These are phyloP conservation scores for Firmiana major DNA, from an alignment of 345 rosid genomes.

Conservation along the genomic window DNA sequence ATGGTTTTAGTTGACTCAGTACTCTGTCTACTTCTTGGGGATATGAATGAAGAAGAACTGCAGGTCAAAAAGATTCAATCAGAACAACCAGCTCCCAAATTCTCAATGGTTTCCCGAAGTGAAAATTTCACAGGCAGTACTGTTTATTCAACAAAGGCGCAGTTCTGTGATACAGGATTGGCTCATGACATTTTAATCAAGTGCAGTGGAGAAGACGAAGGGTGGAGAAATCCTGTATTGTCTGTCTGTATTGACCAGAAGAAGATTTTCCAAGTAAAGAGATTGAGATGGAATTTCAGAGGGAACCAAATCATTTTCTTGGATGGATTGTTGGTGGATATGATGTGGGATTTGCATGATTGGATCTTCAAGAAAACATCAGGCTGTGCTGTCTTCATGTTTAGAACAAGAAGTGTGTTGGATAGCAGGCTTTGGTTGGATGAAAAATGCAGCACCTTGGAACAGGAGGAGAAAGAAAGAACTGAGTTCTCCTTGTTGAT, in stretches of 20 bases:
- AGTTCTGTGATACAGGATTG: slow-evolving; percentile 49
- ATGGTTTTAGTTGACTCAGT: slow-evolving; percentile 53
- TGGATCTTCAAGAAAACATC: slow-evolving; percentile 58
- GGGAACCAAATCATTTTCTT: slow-evolving; percentile 81
- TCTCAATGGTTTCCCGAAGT: slow-evolving; percentile 44
- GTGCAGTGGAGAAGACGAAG: slow-evolving; percentile 42
- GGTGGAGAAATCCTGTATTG: slow-evolving; percentile 38
- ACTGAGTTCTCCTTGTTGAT: slow-evolving; percentile 58
- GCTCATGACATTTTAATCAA: slow-evolving; percentile 67
- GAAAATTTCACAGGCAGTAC: slow-evolving; percentile 48
- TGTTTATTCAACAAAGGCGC: slow-evolving; percentile 54
- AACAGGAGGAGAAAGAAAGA: slow-evolving; percentile 24
- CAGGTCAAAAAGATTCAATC: slow-evolving; percentile 10
- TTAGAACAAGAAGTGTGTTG: slow-evolving; percentile 66
- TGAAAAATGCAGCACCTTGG: slow-evolving; percentile 33
- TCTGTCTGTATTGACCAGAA: slow-evolving; percentile 58
- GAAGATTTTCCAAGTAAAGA: slow-evolving; percentile 57
- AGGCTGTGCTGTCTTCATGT: slow-evolving; percentile 73
- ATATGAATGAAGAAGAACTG: slow-evolving; percentile 33
- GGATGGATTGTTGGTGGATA: slow-evolving; percentile 75
- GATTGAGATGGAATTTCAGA: slow-evolving; percentile 82
- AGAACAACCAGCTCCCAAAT: slow-evolving; percentile 11
- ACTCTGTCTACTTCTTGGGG: slow-evolving; percentile 49
- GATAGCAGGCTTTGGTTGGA: slow-evolving; percentile 67
- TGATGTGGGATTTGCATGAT: slow-evolving; percentile 97